These are phyloP conservation scores for Russula dissimulans DNA, from an alignment of 768 basidiomycete genomes.

Conservation along the genomic window DNA sequence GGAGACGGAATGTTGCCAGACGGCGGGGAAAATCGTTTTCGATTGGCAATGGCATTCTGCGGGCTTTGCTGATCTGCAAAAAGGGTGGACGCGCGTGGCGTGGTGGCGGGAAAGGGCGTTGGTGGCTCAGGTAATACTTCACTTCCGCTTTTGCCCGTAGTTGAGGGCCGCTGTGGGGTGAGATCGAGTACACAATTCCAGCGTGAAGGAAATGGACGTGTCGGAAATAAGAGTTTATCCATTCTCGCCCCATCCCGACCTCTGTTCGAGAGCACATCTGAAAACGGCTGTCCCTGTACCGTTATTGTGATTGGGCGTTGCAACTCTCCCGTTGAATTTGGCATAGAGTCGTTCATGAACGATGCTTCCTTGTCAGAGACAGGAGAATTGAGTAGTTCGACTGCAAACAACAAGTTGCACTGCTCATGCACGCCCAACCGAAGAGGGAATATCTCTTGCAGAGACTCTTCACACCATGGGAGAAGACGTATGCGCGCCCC, in stretches of 20 bases:
- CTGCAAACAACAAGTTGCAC: slow-evolving; percentile 82
- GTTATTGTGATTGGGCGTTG: slow-evolving; percentile 41
- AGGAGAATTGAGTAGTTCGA: slow-evolving; percentile 66
- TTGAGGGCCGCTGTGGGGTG: slow-evolving; percentile 26
- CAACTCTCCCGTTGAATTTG: slow-evolving; percentile 11
- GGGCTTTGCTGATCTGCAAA: slow-evolving; percentile 22
- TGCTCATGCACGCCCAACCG: slow-evolving; percentile 65
- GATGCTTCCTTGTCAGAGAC: slow-evolving; percentile 37
- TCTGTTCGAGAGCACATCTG: slow-evolving; percentile 5
- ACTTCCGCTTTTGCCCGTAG: slow-evolving; percentile 25
- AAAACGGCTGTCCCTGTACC: slow-evolving; percentile 64
- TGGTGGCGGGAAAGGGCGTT: slow-evolving; percentile 59
- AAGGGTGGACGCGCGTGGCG: slow-evolving; percentile 14
- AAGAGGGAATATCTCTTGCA: slow-evolving; percentile 54
- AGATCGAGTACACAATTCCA: slow-evolving; percentile 91
- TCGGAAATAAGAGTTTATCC: slow-evolving; percentile 41
- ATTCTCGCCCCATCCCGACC: not conserved
- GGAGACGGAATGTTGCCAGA: slow-evolving; percentile 27
- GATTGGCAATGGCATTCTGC: slow-evolving; percentile 37
- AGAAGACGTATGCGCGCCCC: slow-evolving; percentile 42
- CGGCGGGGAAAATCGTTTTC: slow-evolving; percentile 40
- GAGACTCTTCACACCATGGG: slow-evolving; percentile 37
- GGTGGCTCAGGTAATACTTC: slow-evolving; percentile 63
- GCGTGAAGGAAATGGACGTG: slow-evolving; percentile 66
- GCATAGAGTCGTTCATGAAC: slow-evolving; percentile 22